Base-by-base conservation (phyloP, 164 flowering plant genomes). In the Cinnamomum micranthum region DNA sequence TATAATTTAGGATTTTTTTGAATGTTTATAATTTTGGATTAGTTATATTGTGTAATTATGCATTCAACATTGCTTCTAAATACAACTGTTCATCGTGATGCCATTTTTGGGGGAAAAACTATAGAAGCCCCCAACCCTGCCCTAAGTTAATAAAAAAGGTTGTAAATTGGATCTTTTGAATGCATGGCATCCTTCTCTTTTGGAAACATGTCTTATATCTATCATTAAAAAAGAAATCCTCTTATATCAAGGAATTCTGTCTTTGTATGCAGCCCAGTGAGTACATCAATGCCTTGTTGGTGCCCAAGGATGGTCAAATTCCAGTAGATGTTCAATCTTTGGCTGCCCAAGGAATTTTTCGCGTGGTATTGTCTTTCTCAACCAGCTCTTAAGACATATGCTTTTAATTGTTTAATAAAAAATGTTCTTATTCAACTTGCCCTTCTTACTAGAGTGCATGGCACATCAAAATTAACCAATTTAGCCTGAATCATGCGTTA, bases 271-370 rank as follows among this genome's bases (percentile, higher is more conserved):
- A 92, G 98, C 95, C 97, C 60, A 82, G 80, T 73, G 79, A 85
- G 65, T 95, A 95, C 78, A 77, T 95, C 55, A 93, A 93, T 80
- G 88, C 93, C 23, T 79, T 95, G 79, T 77, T 95, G 82, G 95
- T 93, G 77, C 97, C 99, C 24, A 89, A 83, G 78, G 89, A 83
- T 55, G 89, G 95, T 75, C 82, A 86, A 76, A 81, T 95, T 87
- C 90, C 89, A 33, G 77, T 91, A 35, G 92, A 93, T 81, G 52
- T 73, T 72, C 74, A 88, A 20, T 23, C 64, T 69, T 84, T 95
- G 85, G 84, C 89, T 76, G 77, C 83, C 9, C 94, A 86, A 84
- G 92, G 97, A 80, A 88, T 95, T 68, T 75, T 77, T 77, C 79
- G 85, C 70, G 91, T 95, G 97, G 99, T 91, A 87, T 52, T 6